These are phyloP conservation scores for Strobilomyces confusus DNA, from an alignment of 768 basidiomycete genomes.

Conservation along the genomic window DNA sequence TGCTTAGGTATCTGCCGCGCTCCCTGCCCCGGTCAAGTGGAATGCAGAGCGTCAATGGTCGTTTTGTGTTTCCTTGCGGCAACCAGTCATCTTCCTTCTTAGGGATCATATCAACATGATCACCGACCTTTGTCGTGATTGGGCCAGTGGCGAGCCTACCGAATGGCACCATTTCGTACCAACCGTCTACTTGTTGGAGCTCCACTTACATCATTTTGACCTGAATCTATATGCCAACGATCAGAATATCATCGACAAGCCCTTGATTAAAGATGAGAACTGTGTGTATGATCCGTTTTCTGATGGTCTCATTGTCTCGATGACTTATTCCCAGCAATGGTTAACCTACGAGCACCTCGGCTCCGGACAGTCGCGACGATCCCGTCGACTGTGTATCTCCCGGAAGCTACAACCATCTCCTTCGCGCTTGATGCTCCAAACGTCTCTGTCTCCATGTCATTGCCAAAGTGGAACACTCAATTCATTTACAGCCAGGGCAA, in stretches of 20 bases:
- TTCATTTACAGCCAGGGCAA: conserved; percentile 60
- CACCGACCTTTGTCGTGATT: conserved; percentile 89
- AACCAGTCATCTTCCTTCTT: conserved; percentile 72
- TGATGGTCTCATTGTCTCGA: neutral
- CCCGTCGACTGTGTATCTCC: conserved; percentile 68
- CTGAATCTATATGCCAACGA: conserved; percentile 88
- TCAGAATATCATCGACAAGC: conserved; percentile 94
- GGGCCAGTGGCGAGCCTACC: conserved; percentile 77
- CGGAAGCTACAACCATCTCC: conserved; percentile 60
- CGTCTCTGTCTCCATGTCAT: conserved; percentile 52
- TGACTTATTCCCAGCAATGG: conserved; percentile 50
- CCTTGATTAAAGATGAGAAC: conserved; percentile 77
- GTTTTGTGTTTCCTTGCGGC: conserved; percentile 65
- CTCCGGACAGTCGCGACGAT: conserved; percentile 53
- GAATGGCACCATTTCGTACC: conserved; percentile 85
- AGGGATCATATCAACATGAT: conserved; percentile 95
- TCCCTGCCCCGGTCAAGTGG: conserved; percentile 84
- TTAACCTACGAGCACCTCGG: conserved; percentile 58
- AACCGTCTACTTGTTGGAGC: conserved; percentile 65
- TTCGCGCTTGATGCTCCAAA: conserved; percentile 63
- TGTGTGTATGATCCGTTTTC: conserved; percentile 41
- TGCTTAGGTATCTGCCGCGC: conserved; percentile 57
- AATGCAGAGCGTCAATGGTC: conserved; percentile 76
- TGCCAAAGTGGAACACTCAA: conserved; percentile 90
- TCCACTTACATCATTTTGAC: conserved; percentile 72